Base-by-base conservation (phyloP, 352 stramenopile species). In the Aphanomyces stellatus region DNA sequence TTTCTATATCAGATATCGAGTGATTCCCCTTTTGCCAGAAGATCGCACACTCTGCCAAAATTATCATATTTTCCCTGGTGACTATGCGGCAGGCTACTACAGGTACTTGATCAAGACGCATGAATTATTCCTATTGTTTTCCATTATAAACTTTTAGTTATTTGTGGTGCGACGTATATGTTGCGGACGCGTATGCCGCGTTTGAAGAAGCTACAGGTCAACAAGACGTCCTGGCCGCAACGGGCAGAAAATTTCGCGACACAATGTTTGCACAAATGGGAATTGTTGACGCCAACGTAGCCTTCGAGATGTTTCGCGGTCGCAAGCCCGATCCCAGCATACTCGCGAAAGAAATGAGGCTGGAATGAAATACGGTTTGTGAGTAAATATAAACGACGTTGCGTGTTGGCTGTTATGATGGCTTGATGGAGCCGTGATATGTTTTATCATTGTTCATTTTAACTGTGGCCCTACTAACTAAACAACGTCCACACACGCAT, bases 21-120 rank as follows among this genome's bases (percentile, higher is more conserved):
- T 98, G 19, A 72, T 97, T 53, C 76, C 82, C 59, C 94, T 95
- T 30, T 79, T 99, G 2, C 69, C 80, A 42, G 91, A 98, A 65
- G 95, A 99, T 77, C 79, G 94, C 35, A 99, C 99, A 75, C 79
- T 99, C 19, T 99, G 95, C 73, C 91, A 88, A 35, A 99, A 99
- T 76, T 82, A 76, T 35, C 97, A 99, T 75, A 99, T 99, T 67
- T 99, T 99, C 72, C 96, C 91, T 0, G 96, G 96, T 3, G 93
- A 95, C 40, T 99, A 99, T 73, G 85, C 92, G n/a, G 95, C 96
- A 6, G 95, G 96, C 27, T 99, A 98, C 76, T 99, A 98, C 78
- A 95, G 85, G 74, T 91, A 93, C 75, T 98, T 98, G 11, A n/a
- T 46, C 37, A 46, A 46, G n/a, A 46, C n/a, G 2, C 37, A 46